These are phyloP conservation scores for Anisodus tanguticus DNA, from an alignment of 257 asterid species.

Conservation along the genomic window DNA sequence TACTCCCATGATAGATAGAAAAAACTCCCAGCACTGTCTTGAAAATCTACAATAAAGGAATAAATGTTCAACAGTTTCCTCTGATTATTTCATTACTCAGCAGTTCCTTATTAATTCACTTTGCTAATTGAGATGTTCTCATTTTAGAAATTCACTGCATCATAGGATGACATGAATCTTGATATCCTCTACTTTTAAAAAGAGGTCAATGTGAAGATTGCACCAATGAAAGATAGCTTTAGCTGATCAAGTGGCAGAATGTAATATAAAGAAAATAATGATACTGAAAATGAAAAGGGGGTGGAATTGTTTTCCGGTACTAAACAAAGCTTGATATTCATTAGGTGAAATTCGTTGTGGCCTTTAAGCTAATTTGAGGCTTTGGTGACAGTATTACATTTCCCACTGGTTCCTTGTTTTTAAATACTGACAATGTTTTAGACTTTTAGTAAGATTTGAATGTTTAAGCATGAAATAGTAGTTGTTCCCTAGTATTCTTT, in stretches of 20 bases:
- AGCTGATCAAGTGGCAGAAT: not conserved
- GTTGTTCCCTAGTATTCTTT: not conserved
- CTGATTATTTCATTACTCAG: not conserved
- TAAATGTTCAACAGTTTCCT: too few species aligned
- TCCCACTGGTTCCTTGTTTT: not conserved
- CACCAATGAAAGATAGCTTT: not conserved
- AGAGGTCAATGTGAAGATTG: not conserved
- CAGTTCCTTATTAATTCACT: not conserved
- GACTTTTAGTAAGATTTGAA: not conserved
- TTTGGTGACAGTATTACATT: not conserved
- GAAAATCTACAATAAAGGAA: too few species aligned
- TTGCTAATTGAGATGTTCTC: not conserved
- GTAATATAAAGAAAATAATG: not conserved
- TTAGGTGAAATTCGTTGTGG: not conserved
- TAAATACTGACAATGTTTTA: not conserved
- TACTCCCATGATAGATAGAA: too few species aligned
- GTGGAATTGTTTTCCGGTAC: not conserved
- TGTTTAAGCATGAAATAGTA: not conserved
- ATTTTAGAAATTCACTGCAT: not conserved
- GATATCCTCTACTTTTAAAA: not conserved
- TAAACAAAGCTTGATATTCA: not conserved
- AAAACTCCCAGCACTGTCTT: too few species aligned
- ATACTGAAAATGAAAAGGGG: not conserved
- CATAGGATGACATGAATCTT: not conserved
- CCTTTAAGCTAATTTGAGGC: constrained; percentile 12